Evolutionary conservation across 1,139 yeast genomes (phyloP).

Genomic region (Kurtzmaniella quercitrusa): DNA sequence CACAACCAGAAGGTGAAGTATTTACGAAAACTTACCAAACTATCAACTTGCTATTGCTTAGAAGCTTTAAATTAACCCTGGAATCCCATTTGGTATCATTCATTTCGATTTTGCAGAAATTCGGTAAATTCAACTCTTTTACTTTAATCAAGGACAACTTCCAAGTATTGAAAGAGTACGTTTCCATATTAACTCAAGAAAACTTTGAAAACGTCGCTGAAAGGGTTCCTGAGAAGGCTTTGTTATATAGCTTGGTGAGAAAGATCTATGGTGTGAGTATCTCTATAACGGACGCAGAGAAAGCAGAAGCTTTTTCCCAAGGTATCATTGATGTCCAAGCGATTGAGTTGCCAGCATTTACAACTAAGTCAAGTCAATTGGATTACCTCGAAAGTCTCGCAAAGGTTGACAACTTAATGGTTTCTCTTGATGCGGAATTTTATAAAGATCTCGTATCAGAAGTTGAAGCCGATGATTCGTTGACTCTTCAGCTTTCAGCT

Average conservation of each 20-base stretch:
- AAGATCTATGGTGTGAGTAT: slow-evolving; percentile 4
- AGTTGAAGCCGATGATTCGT: slow-evolving; percentile 24
- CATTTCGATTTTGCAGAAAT: slow-evolving; percentile 31
- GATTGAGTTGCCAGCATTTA: not conserved
- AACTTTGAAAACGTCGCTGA: slow-evolving; percentile 2
- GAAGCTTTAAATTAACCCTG: slow-evolving; percentile 20
- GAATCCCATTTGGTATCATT: slow-evolving; percentile 18
- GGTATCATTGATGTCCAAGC: slow-evolving; percentile 7
- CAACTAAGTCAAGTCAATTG: not conserved
- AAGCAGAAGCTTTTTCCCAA: not conserved
- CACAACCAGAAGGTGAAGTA: slow-evolving; percentile 57
- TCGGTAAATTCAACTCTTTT: slow-evolving; percentile 40
- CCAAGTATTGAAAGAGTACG: slow-evolving; percentile 17
- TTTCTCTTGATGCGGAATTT: not conserved
- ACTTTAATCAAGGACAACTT: slow-evolving; percentile 31
- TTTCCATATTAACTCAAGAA: slow-evolving; percentile 3
- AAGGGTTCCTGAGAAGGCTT: not conserved
- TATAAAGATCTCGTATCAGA: slow-evolving; percentile 12
- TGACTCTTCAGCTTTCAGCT: slow-evolving; percentile 20
- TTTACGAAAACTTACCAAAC: slow-evolving; percentile 50
- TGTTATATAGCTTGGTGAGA: not conserved
- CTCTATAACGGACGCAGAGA: not conserved
- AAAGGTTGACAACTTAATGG: not conserved
- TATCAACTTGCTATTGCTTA: slow-evolving; percentile 42
- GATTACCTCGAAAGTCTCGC: not conserved